Percentiles rank a stretch among this genome's conserved stretches.
phyloP scores from a whole-genome alignment of 1,284 basidiomycete genomes.

The Ganoderma sinense region DNA sequence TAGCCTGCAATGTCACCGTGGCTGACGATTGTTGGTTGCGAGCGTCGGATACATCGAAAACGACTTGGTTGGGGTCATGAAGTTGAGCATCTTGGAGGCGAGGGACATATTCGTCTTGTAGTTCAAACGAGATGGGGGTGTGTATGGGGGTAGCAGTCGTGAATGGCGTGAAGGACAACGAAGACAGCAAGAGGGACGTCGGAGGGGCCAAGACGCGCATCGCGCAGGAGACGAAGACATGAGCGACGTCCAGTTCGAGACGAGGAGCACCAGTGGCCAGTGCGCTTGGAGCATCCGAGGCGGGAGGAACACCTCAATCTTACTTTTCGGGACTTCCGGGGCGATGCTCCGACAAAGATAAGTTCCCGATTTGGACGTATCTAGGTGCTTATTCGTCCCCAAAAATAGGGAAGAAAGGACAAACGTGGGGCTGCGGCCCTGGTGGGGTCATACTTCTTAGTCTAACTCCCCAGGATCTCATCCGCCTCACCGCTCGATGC shows the following conservation, averaged over 20 bases:
- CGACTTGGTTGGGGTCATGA: constrained; percentile 15
- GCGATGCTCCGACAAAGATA: neutral
- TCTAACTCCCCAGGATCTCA: neutral
- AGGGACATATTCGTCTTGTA: constrained; percentile 21
- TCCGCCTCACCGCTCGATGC: constrained; percentile 22
- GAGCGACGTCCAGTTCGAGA: constrained; percentile 4
- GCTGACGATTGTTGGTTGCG: constrained; percentile 6
- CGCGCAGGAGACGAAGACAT: constrained; percentile 22
- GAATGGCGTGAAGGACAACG: neutral
- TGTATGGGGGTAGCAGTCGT: neutral
- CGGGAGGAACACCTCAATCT: neutral
- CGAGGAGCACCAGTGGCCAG: neutral
- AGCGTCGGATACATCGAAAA: constrained; percentile 20
- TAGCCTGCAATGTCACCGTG: constrained; percentile 49
- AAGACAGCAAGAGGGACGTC: constrained; percentile 1
- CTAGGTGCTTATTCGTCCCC: neutral
- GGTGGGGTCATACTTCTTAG: constrained; percentile 1
- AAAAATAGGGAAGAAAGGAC: constrained; percentile 2
- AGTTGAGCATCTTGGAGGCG: constrained; percentile 10
- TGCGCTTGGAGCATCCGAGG: neutral
- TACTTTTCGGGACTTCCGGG: constrained; percentile 13
- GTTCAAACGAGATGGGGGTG: constrained; percentile 22
- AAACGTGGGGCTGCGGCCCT: constrained; percentile 26
- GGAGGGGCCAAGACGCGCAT: constrained; percentile 23
- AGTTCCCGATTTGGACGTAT: constrained; percentile 8